Evolutionary conservation across 768 basidiomycete genomes (phyloP).

Genomic region (Kwoniella botswanensis): DNA sequence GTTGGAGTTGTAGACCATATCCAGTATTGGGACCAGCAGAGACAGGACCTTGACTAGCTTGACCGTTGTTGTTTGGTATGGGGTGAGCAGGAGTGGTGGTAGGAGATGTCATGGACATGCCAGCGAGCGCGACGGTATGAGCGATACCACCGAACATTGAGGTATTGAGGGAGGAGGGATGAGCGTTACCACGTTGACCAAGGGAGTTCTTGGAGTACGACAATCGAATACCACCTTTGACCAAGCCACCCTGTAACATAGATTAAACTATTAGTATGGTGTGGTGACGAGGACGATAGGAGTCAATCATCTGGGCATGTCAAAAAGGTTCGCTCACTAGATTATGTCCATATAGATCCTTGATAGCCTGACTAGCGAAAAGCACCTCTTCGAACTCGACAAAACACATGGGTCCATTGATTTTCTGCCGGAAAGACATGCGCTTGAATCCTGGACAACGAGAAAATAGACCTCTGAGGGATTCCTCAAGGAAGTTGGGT

Average conservation of each 20-base stretch:
- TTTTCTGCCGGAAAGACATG: slow-evolving; percentile 93
- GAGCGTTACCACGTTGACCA: slow-evolving; percentile 62
- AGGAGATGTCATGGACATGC: slow-evolving; percentile 39
- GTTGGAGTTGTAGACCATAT: slow-evolving; percentile 26
- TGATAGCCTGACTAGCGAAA: slow-evolving; percentile 82
- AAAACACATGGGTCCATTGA: slow-evolving; percentile 98
- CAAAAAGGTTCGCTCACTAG: slow-evolving; percentile 59
- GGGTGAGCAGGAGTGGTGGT: slow-evolving; percentile 14
- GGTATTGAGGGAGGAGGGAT: slow-evolving; percentile 35
- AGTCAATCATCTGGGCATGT: background rate
- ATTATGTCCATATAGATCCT: slow-evolving; percentile 88
- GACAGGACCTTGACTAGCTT: slow-evolving; percentile 1
- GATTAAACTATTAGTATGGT: slow-evolving; percentile 5
- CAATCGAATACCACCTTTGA: slow-evolving; percentile 95
- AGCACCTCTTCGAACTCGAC: slow-evolving; percentile 96
- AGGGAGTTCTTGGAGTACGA: slow-evolving; percentile 98
- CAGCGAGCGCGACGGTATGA: slow-evolving; percentile 51
- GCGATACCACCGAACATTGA: slow-evolving; percentile 46
- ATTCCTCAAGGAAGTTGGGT: slow-evolving; percentile 82
- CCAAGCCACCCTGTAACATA: slow-evolving; percentile 67
- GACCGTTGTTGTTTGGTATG: slow-evolving; percentile 18
- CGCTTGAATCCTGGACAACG: slow-evolving; percentile 83
- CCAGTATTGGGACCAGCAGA: slow-evolving; percentile 15
- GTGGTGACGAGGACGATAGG: background rate
- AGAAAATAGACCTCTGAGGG: slow-evolving; percentile 79